These are phyloP conservation scores for Zelonia costaricensis DNA, from an alignment of 208 protist genomes.

Conservation along the genomic window DNA sequence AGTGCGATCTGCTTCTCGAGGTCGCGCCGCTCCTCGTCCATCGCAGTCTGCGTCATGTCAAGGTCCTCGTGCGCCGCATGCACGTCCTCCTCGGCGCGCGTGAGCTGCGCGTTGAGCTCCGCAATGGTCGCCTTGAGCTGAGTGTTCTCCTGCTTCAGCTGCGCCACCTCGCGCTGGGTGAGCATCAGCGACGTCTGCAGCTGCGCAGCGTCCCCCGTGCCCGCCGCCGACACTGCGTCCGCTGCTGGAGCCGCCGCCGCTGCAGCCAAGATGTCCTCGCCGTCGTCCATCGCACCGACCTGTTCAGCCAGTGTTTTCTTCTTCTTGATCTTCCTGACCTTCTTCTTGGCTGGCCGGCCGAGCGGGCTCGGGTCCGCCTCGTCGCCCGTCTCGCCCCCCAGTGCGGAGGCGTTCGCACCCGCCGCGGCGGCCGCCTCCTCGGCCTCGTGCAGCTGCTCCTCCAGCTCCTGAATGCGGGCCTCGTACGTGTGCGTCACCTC, in stretches of 20 bases:
- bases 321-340: conserved; percentile 57
- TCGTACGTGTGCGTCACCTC: conserved; percentile 31
- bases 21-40: conserved; percentile 37
- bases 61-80: conserved; percentile 34
- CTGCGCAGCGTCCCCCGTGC: neutral
- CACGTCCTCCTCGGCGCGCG: conserved; percentile 43
- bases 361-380: conserved; percentile 6
- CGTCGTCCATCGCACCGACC: conserved; percentile 32
- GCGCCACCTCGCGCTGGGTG: conserved; percentile 36
- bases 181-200: conserved; percentile 8
- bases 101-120: conserved; percentile 43
- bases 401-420: neutral
- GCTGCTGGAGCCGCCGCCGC: conserved; percentile 4
- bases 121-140: conserved; percentile 54
- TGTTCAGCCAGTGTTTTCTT: conserved; percentile 53
- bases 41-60: conserved; percentile 12
- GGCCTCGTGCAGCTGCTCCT: conserved; percentile 38
- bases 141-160: conserved; percentile 54
- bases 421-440: conserved; percentile 15
- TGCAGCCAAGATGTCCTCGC: conserved; percentile 24
- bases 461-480: conserved; percentile 39
- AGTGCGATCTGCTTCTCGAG: conserved; percentile 43
- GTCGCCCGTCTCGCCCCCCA: neutral
- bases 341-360: conserved; percentile 30
- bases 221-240: conserved; percentile 2